Conservation (phyloP, 768 basidiomycete species). For the Rickenella mellea region DNA sequence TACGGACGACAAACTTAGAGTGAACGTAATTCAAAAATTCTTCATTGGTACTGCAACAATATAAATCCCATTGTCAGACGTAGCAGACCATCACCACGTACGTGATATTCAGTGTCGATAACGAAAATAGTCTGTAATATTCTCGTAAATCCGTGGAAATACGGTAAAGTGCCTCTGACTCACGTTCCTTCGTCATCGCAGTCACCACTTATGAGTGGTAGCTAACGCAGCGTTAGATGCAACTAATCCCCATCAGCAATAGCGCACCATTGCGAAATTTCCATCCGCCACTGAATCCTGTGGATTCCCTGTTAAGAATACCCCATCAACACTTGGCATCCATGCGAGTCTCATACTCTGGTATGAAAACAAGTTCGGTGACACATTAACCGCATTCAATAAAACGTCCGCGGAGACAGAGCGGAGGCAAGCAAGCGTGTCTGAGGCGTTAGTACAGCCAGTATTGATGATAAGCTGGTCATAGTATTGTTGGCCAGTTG, state of each 20-base stretch:
- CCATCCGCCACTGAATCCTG: constrained; percentile 11
- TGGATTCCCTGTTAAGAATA: constrained; percentile 14
- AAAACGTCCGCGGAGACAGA: constrained; percentile 5
- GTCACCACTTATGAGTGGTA: not conserved
- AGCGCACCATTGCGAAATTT: constrained; percentile 13
- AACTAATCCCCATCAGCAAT: too few species aligned
- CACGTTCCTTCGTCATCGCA: constrained; percentile 18
- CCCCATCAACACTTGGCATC: constrained; percentile 17
- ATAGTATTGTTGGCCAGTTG: constrained; percentile 6
- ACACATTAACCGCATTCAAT: constrained; percentile 5
- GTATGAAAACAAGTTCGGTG: constrained; percentile 1
- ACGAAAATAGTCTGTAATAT: not conserved
- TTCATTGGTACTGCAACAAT: not conserved
- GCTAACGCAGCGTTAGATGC: too few species aligned
- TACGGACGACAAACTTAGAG: too few species aligned
- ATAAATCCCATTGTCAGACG: not conserved
- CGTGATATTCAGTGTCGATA: not conserved
- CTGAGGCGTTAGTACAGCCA: constrained; percentile 5
- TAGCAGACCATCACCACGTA: not conserved
- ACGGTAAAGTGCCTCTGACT: not conserved
- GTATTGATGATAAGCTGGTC: constrained; percentile 8
- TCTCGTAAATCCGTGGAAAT: not conserved
- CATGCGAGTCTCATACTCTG: constrained; percentile 11
- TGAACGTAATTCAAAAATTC: not conserved
- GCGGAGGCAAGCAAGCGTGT: constrained; percentile 6